Evolutionary conservation across 495 filamentous ascomycete species (phyloP), one percentile per base, ranked within the genome.

Genomic region (Hyphodiscus hymeniophilus): DNA sequence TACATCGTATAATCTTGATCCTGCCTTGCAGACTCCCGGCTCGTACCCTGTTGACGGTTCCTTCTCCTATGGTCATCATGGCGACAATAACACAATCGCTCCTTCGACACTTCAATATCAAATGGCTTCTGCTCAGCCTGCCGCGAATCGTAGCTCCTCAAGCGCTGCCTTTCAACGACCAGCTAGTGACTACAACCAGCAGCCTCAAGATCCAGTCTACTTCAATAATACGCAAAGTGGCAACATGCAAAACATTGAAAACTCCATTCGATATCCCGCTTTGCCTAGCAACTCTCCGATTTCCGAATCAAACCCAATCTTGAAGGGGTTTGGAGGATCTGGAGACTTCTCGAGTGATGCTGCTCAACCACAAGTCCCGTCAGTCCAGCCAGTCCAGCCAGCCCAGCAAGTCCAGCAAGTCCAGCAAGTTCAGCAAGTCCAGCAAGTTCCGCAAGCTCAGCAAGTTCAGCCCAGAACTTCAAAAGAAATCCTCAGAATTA

Each of bases 71-170:
- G 50, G 34, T 16, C 41, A 46, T n/a, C 31, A 38, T 16, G 36
- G 48, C n/a, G 52, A 49, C 17, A 41, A 18, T 38, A 28, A 15
- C 10, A 54, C 51, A 35, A 51, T 58, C 7, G 31, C 55, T 36
- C 55, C 55, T 10, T 44, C 51, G n/a, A 45, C 44, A 43, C 51
- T 58, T 38, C 51, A 58, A 40, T 58, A 51, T 30, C 8, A 6
- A 3, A 42, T 52, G 42, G 10, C 38, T 23, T 16, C 39, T 7
- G 34, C 34, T 8, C 51, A 54, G 18, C 22, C 38, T 12, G 11
- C 26, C 5, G 23, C 49, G 4, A 50, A 48, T 45, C 39, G 31
- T 45, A 30, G 28, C 17, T 11, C 40, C n/a, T 28, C 44, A 7
- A 45, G 33, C 13, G 8, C 43, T 3, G 12, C 45, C 3, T 42